Evolutionary conservation across 2,329 filamentous ascomycete species (phyloP).

Genomic region (Stachybotrys chlorohalonatus): DNA sequence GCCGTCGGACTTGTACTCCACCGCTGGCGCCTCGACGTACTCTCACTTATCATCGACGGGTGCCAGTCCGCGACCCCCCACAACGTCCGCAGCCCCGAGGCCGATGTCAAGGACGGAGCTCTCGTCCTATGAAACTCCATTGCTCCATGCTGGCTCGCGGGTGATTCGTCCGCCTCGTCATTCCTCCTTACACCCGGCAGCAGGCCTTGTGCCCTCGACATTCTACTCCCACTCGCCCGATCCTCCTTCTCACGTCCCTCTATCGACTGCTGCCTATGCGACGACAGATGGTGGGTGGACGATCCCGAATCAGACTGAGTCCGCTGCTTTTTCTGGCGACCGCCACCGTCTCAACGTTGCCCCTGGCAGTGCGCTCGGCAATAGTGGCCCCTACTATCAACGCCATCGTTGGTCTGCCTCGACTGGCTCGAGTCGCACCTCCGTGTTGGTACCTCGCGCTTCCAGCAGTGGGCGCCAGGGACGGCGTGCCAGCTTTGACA

Average conservation of each 20-base stretch:
- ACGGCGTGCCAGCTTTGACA: slow-evolving; percentile 36
- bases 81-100: background rate
- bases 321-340: background rate
- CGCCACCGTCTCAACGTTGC: too few species aligned
- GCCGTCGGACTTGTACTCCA: background rate
- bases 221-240: background rate
- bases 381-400: background rate
- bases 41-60: background rate
- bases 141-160: background rate
- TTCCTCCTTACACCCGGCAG: background rate
- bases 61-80: background rate
- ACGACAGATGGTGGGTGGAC: background rate
- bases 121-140: background rate
- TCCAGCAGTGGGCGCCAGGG: slow-evolving; percentile 23
- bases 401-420: slow-evolving; percentile 46
- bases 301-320: background rate
- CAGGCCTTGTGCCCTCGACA: background rate
- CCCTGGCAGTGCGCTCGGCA: background rate
- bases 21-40: background rate
- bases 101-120: background rate
- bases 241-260: background rate
- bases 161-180: background rate
- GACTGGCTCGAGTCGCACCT: slow-evolving; percentile 38
- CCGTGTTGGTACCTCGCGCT: slow-evolving; percentile 20
- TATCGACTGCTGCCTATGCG: background rate